Evolutionary conservation across 352 stramenopile species (phyloP).

Genomic region (Globisporangium uncinulatum): DNA sequence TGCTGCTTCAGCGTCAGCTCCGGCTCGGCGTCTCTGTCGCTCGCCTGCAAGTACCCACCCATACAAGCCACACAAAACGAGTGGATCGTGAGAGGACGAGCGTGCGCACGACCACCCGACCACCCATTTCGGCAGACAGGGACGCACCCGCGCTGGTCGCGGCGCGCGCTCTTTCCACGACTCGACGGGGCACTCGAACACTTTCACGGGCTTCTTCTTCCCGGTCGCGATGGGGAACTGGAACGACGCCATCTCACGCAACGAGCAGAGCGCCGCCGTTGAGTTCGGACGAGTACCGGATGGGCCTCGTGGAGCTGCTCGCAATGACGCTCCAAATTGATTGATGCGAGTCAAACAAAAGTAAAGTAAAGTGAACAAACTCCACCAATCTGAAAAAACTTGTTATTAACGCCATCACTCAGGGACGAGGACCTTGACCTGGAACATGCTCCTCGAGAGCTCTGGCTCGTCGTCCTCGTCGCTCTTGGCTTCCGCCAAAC

Average conservation of each 20-base stretch:
- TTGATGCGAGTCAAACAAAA: conserved; percentile 2
- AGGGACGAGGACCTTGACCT: conserved; percentile 56
- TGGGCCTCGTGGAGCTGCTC: not conserved
- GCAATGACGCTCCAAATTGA: not conserved
- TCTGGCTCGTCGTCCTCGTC: conserved; percentile 16
- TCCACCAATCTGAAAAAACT: not conserved
- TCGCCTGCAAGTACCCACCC: conserved; percentile 10
- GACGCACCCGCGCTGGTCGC: conserved; percentile 21
- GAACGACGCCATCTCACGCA: conserved; percentile 30
- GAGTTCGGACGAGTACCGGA: too few species aligned
- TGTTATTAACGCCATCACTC: conserved; percentile 8
- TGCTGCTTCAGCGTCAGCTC: conserved; percentile 56
- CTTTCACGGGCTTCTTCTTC: conserved; percentile 73
- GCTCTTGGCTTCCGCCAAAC: conserved; percentile 17
- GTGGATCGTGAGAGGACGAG: not conserved
- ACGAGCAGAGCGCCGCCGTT: too few species aligned
- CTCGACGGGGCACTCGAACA: conserved; percentile 71
- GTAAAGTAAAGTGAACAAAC: conserved; percentile 5
- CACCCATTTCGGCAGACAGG: not conserved
- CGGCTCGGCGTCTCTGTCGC: conserved; percentile 18
- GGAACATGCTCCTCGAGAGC: conserved; percentile 39
- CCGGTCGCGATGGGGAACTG: conserved; percentile 69
- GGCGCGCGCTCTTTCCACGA: conserved; percentile 58
- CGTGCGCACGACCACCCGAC: not conserved
- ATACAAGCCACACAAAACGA: conserved; percentile 1